These are phyloP conservation scores for Alternaria incomplexa DNA, from an alignment of 2,329 filamentous ascomycete species.

Conservation along the genomic window DNA sequence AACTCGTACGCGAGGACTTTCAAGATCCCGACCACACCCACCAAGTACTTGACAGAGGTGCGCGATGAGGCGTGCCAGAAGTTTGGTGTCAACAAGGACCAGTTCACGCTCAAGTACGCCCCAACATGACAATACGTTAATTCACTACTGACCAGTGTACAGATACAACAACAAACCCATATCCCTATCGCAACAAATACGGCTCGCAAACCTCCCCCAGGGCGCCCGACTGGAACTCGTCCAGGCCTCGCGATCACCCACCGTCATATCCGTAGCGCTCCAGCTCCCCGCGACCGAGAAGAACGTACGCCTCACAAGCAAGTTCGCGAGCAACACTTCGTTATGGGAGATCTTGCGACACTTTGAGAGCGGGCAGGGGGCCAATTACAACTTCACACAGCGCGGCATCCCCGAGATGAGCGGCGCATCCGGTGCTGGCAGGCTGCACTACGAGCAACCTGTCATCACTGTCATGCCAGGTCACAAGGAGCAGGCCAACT, in stretches of 20 bases:
- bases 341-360: constrained; percentile 90
- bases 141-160: constrained; percentile 3
- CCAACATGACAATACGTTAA: neutral
- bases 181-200: constrained; percentile 83
- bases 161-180: constrained; percentile 76
- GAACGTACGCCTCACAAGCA: constrained; percentile 75
- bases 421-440: constrained; percentile 65
- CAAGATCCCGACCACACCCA: constrained; percentile 81
- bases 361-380: constrained; percentile 70
- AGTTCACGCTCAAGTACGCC: constrained; percentile 79
- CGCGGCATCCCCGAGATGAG: constrained; percentile 73
- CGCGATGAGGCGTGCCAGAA: constrained; percentile 87
- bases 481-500: constrained; percentile 72
- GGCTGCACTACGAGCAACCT: constrained; percentile 87
- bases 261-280: constrained; percentile 86
- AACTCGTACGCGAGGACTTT: constrained; percentile 78
- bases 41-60: constrained; percentile 82
- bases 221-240: constrained; percentile 95
- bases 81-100: constrained; percentile 73
- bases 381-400: constrained; percentile 78
- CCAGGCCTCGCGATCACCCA: constrained; percentile 81
- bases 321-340: constrained; percentile 85
- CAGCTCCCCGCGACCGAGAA: constrained; percentile 65
- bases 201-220: constrained; percentile 78
- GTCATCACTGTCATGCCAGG: constrained; percentile 79